These are phyloP conservation scores for Chytriomyces hyalinus DNA, from an alignment of 192 early-diverging fungal species.

Conservation along the genomic window DNA sequence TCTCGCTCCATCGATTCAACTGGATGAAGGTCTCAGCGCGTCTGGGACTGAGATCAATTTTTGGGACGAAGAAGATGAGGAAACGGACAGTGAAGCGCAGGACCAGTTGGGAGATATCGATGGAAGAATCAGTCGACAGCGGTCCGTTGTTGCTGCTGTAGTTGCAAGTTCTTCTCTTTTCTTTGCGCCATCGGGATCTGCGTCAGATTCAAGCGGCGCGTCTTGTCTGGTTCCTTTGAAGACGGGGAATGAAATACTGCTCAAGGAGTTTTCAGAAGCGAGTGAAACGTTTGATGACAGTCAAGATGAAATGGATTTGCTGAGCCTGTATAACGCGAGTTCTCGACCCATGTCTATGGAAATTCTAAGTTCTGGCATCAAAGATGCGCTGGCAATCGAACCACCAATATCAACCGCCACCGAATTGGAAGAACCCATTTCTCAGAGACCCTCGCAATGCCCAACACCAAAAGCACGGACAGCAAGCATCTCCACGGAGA, in stretches of 20 bases:
- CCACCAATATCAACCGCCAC: background rate
- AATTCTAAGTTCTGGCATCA: background rate
- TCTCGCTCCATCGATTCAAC: background rate
- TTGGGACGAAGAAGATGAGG: background rate
- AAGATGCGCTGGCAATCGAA: background rate
- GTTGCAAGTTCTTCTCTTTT: background rate
- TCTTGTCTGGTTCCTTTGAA: background rate
- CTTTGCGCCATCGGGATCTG: background rate
- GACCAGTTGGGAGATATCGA: background rate
- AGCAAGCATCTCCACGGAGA: background rate
- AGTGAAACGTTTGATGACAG: constrained; percentile 3
- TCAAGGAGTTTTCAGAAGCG: background rate
- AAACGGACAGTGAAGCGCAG: background rate
- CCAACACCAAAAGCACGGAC: constrained; percentile 7
- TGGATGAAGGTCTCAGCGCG: background rate
- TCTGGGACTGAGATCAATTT: background rate
- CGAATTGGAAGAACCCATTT: background rate
- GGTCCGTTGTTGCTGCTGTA: background rate
- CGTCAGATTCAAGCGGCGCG: background rate
- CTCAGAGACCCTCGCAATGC: background rate
- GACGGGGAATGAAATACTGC: too few species aligned
- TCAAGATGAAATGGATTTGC: background rate
- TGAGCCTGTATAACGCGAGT: background rate
- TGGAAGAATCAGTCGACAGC: background rate
- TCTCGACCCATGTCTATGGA: constrained; percentile 2